A percentile compares a stretch with the other conserved stretches of the same genome.
phyloP scores from a whole-genome alignment of 2,329 filamentous ascomycete species.

The Aspergillus japonicus region DNA sequence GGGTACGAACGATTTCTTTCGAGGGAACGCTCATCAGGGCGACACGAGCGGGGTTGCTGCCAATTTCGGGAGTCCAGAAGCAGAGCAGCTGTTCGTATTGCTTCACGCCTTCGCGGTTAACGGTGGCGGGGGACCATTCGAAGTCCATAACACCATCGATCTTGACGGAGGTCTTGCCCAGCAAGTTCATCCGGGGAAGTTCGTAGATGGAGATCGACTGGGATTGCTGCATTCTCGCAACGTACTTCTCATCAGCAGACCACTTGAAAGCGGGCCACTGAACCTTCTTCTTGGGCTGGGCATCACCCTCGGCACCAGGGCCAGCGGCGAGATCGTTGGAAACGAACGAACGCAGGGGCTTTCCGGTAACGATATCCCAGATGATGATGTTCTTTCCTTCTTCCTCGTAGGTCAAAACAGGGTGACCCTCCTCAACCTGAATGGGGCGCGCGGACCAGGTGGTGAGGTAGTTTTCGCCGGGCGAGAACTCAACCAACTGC shows the following conservation, averaged over 20 bases:
- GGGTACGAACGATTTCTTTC: constrained; percentile 88
- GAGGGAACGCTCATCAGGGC: constrained; percentile 93
- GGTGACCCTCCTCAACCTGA: constrained; percentile 80
- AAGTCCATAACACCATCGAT: constrained; percentile 97
- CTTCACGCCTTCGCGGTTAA: constrained; percentile 81
- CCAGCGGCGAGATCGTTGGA: constrained; percentile 68
- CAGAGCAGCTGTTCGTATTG: constrained; percentile 93
- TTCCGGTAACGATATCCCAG: constrained; percentile 89
- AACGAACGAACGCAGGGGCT: constrained; percentile 88
- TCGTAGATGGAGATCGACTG: constrained; percentile 91
- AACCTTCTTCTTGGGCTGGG: constrained; percentile 81
- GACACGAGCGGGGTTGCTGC: constrained; percentile 96
- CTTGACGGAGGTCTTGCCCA: constrained; percentile 91
- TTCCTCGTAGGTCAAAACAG: constrained; percentile 79
- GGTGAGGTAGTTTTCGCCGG: constrained; percentile 85
- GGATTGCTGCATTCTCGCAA: constrained; percentile 84
- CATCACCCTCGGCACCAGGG: constrained; percentile 61
- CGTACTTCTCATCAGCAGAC: constrained; percentile 96
- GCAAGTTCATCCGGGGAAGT: constrained; percentile 80
- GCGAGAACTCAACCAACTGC: constrained; percentile 95
- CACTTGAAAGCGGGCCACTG: constrained; percentile 99
- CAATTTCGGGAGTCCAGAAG: constrained; percentile 98
- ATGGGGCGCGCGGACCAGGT: constrained; percentile 97
- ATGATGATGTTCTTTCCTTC: constrained; percentile 99
- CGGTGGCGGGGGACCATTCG: constrained; percentile 88